Base-by-base conservation (phyloP, 495 filamentous ascomycete genomes). In the Hypoxylon fuscum region DNA sequence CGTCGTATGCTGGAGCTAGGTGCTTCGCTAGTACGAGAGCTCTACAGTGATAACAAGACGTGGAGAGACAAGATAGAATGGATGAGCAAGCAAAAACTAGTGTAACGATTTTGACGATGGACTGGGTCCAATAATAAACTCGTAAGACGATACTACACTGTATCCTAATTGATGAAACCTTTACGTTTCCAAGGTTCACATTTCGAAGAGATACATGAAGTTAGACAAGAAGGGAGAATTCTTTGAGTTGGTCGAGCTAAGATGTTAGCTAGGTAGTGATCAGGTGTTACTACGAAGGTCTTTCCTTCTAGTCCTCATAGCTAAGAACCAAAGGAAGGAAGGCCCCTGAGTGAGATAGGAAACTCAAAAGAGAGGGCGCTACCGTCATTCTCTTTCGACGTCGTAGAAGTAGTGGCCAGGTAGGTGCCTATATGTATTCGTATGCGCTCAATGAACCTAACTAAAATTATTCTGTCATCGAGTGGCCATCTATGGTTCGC, bases 71-170 rank as follows among this genome's bases (percentile, higher is more conserved):
- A 29, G 17, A 15, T 14, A 10, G 29, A 46, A 25, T 31, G 42
- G 21, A 11, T 25, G 17, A 21, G 8, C 45, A 15, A 8, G 29
- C 2, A 40, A 9, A 27, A 29, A 42, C 15, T 12, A 29, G 46
- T 31, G 31, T 32, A 50, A 31, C 5, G 44, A 62, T 55, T 35
- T 20, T 27, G 15, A 23, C 18, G 34, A 52, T 57, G 31, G 32
- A 57, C 12, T 9, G 37, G 25, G 51, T 31, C 42, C 21, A 11
- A 41, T 44, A 51, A 63, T 45, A 56, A 9, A 41, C 1, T 38
- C 8, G 32, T 56, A 38, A 51, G 15, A 46, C 22, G 38, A 62
- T 56, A 8, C 27, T 43, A 37, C 2, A 50, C 18, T 44, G 55
- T 38, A 37, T 50, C 20, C 20, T 50, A 14, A 51, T 44, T 4